Evolutionary conservation across 2,329 filamentous ascomycete species (phyloP).

Genomic region (Septoria petroselini): DNA sequence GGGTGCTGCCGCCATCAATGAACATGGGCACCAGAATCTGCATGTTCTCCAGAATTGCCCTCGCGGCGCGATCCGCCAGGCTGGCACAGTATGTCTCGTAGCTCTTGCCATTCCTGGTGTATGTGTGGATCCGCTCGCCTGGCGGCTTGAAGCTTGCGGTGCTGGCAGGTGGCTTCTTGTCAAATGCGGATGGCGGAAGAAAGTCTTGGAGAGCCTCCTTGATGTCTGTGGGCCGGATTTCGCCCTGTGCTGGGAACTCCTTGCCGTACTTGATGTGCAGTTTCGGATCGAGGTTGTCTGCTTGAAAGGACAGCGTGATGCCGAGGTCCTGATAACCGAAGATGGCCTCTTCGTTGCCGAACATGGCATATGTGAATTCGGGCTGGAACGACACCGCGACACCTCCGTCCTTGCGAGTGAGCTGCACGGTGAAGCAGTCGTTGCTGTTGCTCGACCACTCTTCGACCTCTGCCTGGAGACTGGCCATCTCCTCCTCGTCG

Average conservation of each 20-base stretch:
- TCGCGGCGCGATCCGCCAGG: slow-evolving; percentile 66
- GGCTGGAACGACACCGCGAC: slow-evolving; percentile 64
- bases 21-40: slow-evolving; percentile 82
- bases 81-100: slow-evolving; percentile 85
- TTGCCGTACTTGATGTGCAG: slow-evolving; percentile 68
- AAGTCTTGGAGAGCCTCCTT: slow-evolving; percentile 61
- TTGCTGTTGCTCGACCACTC: slow-evolving; percentile 58
- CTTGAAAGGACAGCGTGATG: slow-evolving; percentile 67
- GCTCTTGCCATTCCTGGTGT: slow-evolving; percentile 58
- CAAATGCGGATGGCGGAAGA: slow-evolving; percentile 61
- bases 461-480: slow-evolving; percentile 32
- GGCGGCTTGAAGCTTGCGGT: slow-evolving; percentile 64
- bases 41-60: slow-evolving; percentile 71
- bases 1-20: slow-evolving; percentile 85
- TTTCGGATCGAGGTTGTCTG: slow-evolving; percentile 75
- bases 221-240: slow-evolving; percentile 68
- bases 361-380: slow-evolving; percentile 84
- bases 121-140: slow-evolving; percentile 65
- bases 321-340: slow-evolving; percentile 83
- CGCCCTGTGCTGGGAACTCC: slow-evolving; percentile 66
- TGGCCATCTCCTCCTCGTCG: slow-evolving; percentile 28
- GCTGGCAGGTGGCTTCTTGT: slow-evolving; percentile 33
- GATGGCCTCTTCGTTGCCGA: slow-evolving; percentile 87
- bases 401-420: slow-evolving; percentile 52
- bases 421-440: slow-evolving; percentile 61